Percentiles rank a stretch among this genome's conserved stretches.
phyloP scores from a whole-genome alignment of 352 stramenopile species.

The Pythium diclinum region DNA sequence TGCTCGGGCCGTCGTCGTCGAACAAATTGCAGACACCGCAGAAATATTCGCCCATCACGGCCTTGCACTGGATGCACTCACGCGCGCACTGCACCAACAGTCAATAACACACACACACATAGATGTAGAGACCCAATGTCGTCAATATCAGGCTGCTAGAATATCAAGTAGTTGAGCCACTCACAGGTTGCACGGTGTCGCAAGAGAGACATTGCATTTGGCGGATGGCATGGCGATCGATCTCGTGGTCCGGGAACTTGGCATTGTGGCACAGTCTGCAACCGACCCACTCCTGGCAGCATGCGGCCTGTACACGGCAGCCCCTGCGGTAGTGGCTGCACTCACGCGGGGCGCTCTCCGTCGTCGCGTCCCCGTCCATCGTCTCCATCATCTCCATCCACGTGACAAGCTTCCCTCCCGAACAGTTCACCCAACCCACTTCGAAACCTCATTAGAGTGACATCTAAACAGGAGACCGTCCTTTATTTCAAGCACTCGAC shows the following conservation, averaged over 20 bases:
- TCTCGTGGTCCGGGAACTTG: slow-evolving; percentile 51
- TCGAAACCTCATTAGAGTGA: background rate
- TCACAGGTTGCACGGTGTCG: slow-evolving; percentile 54
- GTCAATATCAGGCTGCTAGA: background rate
- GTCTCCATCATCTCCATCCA: background rate
- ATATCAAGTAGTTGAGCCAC: slow-evolving; percentile 3
- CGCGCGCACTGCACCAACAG: slow-evolving; percentile 42
- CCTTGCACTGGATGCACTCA: slow-evolving; percentile 43
- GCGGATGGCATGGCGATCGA: slow-evolving; percentile 75
- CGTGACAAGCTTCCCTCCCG: background rate
- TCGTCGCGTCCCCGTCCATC: background rate
- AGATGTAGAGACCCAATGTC: background rate
- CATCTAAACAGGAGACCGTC: background rate
- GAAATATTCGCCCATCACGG: slow-evolving; percentile 60
- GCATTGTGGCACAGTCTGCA: slow-evolving; percentile 75
- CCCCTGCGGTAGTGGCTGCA: slow-evolving; percentile 64
- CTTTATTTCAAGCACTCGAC: background rate
- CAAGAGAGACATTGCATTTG: slow-evolving; percentile 67
- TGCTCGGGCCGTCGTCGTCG: slow-evolving; percentile 53
- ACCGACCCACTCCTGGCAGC: slow-evolving; percentile 68
- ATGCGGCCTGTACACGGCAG: slow-evolving; percentile 69
- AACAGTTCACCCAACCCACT: background rate
- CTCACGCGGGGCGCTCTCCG: slow-evolving; percentile 2
- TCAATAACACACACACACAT: background rate
- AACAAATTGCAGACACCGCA: slow-evolving; percentile 74